A percentile compares a stretch with the other conserved stretches of the same genome.
Conservation (phyloP, 2,329 filamentous ascomycete species). For the Claviceps lovelessii region DNA sequence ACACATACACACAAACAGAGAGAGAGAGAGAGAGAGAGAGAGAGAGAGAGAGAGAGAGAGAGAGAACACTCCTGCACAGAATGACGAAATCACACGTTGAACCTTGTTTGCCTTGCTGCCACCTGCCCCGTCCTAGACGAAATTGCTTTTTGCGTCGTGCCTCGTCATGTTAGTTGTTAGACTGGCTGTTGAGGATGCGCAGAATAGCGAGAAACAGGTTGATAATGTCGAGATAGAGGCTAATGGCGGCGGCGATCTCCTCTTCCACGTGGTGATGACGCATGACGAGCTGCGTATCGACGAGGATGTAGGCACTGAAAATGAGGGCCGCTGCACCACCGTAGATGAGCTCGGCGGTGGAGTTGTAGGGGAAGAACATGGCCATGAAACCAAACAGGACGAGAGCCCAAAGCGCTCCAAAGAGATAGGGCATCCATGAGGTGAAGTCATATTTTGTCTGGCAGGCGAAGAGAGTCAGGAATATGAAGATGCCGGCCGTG, state of each 20-base stretch:
- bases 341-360: constrained; percentile 72
- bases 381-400: constrained; percentile 89
- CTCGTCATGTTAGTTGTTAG: constrained; percentile 56
- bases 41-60: background rate
- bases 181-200: constrained; percentile 89
- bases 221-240: constrained; percentile 88
- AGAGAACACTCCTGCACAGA: background rate
- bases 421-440: constrained; percentile 89
- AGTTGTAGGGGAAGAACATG: constrained; percentile 73
- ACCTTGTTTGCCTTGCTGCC: too few species aligned
- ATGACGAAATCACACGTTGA: background rate
- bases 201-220: constrained; percentile 95
- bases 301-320: constrained; percentile 88
- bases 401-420: constrained; percentile 77
- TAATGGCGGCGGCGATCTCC: constrained; percentile 91
- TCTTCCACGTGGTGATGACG: constrained; percentile 95
- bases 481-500: constrained; percentile 69
- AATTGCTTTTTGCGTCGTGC: background rate
- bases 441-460: constrained; percentile 98
- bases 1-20: too few species aligned
- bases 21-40: background rate
- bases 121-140: background rate
- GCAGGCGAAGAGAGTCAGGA: constrained; percentile 78
- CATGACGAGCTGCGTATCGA: constrained; percentile 92
- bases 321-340: constrained; percentile 69